These are phyloP conservation scores for Psilocybe cubensis DNA, from an alignment of 768 basidiomycete species.

Conservation along the genomic window DNA sequence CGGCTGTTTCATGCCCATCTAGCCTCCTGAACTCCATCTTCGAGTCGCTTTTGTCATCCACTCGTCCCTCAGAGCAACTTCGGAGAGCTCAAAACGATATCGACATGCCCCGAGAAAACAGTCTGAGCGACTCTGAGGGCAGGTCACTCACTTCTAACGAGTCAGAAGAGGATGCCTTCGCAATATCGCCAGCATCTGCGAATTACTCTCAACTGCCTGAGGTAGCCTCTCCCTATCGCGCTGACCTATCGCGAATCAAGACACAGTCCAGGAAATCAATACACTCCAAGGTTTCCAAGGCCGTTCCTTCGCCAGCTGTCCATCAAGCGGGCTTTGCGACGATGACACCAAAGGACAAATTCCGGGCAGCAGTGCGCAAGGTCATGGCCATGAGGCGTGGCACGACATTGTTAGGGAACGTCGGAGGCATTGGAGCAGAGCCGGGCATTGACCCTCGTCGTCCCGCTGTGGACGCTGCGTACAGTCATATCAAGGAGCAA, in stretches of 20 bases:
- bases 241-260: slow-evolving; percentile 18
- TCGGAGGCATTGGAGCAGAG: slow-evolving; percentile 60
- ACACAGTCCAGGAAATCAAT: slow-evolving; percentile 21
- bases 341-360: slow-evolving; percentile 51
- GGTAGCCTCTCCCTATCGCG: background rate
- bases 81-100: background rate
- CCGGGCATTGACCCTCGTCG: slow-evolving; percentile 74
- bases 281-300: slow-evolving; percentile 20
- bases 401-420: slow-evolving; percentile 39
- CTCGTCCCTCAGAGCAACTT: background rate
- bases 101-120: slow-evolving; percentile 69
- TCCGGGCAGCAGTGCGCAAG: slow-evolving; percentile 59
- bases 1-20: background rate
- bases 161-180: slow-evolving; percentile 33
- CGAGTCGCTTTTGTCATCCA: background rate
- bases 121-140: slow-evolving; percentile 67
- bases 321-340: slow-evolving; percentile 12
- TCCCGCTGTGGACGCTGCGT: slow-evolving; percentile 55
- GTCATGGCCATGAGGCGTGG: slow-evolving; percentile 66
- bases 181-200: slow-evolving; percentile 8
- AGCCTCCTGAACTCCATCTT: background rate
- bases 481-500: slow-evolving; percentile 59
- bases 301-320: slow-evolving; percentile 13
- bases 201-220: slow-evolving; percentile 9
- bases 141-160: slow-evolving; percentile 70